These are phyloP conservation scores for Lachnellula arida DNA, from an alignment of 2,329 filamentous ascomycete species.

Conservation along the genomic window DNA sequence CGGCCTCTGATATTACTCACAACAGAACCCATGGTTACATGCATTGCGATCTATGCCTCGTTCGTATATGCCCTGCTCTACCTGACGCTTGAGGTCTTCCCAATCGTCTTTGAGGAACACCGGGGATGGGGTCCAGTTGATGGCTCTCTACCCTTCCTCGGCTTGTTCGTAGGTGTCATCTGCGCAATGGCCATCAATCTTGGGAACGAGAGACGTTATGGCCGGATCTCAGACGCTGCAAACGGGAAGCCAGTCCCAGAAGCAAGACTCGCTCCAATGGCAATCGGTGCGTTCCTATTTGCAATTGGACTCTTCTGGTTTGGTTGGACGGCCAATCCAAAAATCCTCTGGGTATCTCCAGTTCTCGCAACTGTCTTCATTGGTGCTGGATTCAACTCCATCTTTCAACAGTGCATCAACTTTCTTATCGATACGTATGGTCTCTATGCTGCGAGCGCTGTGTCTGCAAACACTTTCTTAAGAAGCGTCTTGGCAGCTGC, in stretches of 20 bases:
- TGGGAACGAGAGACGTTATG: conserved; percentile 27
- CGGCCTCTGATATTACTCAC: conserved; percentile 42
- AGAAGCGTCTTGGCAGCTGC: conserved; percentile 43
- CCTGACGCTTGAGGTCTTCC: conserved; percentile 52
- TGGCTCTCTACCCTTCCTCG: conserved; percentile 57
- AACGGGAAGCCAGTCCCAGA: conserved; percentile 39
- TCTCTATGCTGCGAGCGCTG: conserved; percentile 42
- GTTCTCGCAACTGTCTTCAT: conserved; percentile 26
- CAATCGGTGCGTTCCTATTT: conserved; percentile 32
- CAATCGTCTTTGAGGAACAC: conserved; percentile 59
- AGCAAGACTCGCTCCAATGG: conserved; percentile 46
- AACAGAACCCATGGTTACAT: conserved; percentile 58
- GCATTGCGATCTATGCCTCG: conserved; percentile 63
- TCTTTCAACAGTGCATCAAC: conserved; percentile 31
- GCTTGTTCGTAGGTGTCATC: conserved; percentile 36
- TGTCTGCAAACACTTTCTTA: conserved; percentile 42
- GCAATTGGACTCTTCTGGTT: conserved; percentile 30
- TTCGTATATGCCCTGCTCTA: conserved; percentile 70
- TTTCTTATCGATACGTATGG: conserved; percentile 41
- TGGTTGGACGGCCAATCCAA: conserved; percentile 25
- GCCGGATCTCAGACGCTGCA: conserved; percentile 23
- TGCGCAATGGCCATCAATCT: conserved; percentile 48
- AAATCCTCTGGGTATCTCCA: conserved; percentile 23
- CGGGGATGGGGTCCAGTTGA: conserved; percentile 57
- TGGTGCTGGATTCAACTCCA: conserved; percentile 29